Evolutionary conservation across 2,329 filamentous ascomycete species (phyloP).

Genomic region (Malbranchea cinnamomea): DNA sequence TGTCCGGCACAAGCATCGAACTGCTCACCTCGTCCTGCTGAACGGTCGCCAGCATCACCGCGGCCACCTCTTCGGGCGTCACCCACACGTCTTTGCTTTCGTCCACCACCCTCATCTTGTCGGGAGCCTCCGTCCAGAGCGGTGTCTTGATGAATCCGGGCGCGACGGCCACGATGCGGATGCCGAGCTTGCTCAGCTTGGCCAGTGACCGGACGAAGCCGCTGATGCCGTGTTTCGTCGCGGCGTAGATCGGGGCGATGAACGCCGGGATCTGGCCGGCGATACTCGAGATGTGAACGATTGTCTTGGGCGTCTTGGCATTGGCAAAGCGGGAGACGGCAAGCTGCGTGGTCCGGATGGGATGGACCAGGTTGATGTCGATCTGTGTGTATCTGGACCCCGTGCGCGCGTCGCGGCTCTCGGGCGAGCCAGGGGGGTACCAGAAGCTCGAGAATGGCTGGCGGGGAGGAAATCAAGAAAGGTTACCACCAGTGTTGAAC

Average conservation of each 20-base stretch:
- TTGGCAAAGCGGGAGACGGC: slow-evolving; percentile 34
- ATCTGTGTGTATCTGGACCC: slow-evolving; percentile 30
- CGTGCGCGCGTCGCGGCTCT: slow-evolving; percentile 26
- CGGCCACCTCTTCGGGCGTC: slow-evolving; percentile 44
- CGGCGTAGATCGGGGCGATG: slow-evolving; percentile 32
- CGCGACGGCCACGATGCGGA: slow-evolving; percentile 45
- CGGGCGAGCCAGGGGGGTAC: slow-evolving; percentile 29
- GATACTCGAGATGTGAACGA: slow-evolving; percentile 36
- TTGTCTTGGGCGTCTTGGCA: slow-evolving; percentile 23
- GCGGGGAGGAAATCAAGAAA: slow-evolving; percentile 6
- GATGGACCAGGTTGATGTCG: slow-evolving; percentile 39
- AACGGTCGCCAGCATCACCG: slow-evolving; percentile 42
- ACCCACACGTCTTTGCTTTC: slow-evolving; percentile 39
- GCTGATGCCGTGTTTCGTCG: slow-evolving; percentile 35
- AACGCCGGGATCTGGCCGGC: slow-evolving; percentile 28
- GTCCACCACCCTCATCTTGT: slow-evolving; percentile 40
- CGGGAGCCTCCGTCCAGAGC: slow-evolving; percentile 46
- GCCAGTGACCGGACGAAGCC: slow-evolving; percentile 37
- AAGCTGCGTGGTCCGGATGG: slow-evolving; percentile 36
- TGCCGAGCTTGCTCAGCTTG: slow-evolving; percentile 31
- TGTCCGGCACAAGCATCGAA: slow-evolving; percentile 18
- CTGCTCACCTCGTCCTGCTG: slow-evolving; percentile 32
- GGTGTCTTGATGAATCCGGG: slow-evolving; percentile 48
- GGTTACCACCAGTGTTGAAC: neutral
- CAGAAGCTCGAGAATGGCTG: slow-evolving; percentile 37